Conservation (phyloP, 1,284 basidiomycete species). For the Gymnopus androsaceus region DNA sequence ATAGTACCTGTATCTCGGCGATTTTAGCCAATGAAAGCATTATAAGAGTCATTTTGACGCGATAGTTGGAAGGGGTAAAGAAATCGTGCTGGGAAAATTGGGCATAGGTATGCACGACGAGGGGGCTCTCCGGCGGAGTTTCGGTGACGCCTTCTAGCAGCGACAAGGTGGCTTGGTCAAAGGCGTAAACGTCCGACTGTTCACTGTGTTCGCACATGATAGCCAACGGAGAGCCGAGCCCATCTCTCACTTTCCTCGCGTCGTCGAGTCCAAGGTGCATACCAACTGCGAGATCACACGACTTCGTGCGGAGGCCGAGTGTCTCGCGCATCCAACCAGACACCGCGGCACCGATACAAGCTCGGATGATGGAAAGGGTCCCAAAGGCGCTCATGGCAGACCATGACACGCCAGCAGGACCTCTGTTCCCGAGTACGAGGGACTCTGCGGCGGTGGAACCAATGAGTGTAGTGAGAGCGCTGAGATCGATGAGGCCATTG, state of each 20-base stretch:
- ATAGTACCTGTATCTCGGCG: too few species aligned
- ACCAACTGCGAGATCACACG: constrained; percentile 21
- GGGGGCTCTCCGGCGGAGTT: constrained; percentile 1
- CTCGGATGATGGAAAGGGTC: constrained; percentile 19
- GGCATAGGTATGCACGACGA: constrained; percentile 14
- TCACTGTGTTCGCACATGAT: neutral
- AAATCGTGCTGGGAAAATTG: too few species aligned
- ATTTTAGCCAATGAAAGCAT: too few species aligned
- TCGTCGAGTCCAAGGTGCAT: constrained; percentile 14
- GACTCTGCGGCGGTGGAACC: constrained; percentile 21
- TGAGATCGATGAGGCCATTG: constrained; percentile 22
- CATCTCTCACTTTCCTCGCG: constrained; percentile 16
- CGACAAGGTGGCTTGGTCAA: constrained; percentile 17
- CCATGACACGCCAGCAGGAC: constrained; percentile 24
- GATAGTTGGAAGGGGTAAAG: too few species aligned
- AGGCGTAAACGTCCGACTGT: constrained; percentile 20
- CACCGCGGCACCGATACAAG: constrained; percentile 22
- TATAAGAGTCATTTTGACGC: too few species aligned
- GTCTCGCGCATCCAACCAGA: constrained; percentile 24
- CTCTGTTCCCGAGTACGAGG: constrained; percentile 22
- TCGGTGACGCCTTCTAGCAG: constrained; percentile 17
- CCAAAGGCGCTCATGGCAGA: constrained; percentile 24
- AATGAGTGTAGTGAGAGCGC: constrained; percentile 22
- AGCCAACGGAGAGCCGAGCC: too few species aligned
- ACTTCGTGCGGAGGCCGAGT: constrained; percentile 17